phyloP scores from a whole-genome alignment of 805 yeast species.

The Ogataea haglerorum region DNA sequence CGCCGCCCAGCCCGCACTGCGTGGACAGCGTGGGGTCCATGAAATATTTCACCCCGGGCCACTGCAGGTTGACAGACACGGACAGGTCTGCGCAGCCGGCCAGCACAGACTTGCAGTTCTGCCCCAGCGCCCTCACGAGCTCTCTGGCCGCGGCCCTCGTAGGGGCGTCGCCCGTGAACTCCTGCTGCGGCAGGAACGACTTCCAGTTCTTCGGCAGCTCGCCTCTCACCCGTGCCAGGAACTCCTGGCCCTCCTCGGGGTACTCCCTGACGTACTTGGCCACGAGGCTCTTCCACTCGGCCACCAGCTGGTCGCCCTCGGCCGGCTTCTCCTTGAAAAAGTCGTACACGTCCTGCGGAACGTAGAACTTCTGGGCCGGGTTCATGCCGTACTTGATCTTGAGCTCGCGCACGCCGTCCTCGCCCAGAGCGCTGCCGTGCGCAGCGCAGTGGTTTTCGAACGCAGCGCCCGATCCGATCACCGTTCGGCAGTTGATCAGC shows the following conservation, averaged over 20 bases:
- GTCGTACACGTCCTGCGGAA: slow-evolving; percentile 80
- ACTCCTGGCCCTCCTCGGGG: slow-evolving; percentile 76
- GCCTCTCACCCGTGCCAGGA: slow-evolving; percentile 70
- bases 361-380: slow-evolving; percentile 75
- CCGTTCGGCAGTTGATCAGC: slow-evolving; percentile 81
- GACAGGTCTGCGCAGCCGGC: slow-evolving; percentile 99
- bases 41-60: slow-evolving; percentile 82
- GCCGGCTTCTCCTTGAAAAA: slow-evolving; percentile 55
- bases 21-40: slow-evolving; percentile 67
- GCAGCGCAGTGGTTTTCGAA: slow-evolving; percentile 85
- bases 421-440: slow-evolving; percentile 93
- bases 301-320: slow-evolving; percentile 64
- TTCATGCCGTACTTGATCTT: slow-evolving; percentile 82
- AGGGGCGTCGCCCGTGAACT: slow-evolving; percentile 83
- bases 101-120: slow-evolving; percentile 52
- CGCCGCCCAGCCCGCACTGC: slow-evolving; percentile 58
- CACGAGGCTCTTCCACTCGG: slow-evolving; percentile 69
- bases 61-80: slow-evolving; percentile 85
- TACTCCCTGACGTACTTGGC: slow-evolving; percentile 59
- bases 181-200: slow-evolving; percentile 72
- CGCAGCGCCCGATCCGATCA: slow-evolving; percentile 90
- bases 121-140: slow-evolving; percentile 68
- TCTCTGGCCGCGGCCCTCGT: slow-evolving; percentile 92
- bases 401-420: slow-evolving; percentile 86
- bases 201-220: slow-evolving; percentile 87